These are phyloP conservation scores for Achaetomium macrosporum DNA, from an alignment of 2,329 filamentous ascomycete genomes.

Conservation along the genomic window DNA sequence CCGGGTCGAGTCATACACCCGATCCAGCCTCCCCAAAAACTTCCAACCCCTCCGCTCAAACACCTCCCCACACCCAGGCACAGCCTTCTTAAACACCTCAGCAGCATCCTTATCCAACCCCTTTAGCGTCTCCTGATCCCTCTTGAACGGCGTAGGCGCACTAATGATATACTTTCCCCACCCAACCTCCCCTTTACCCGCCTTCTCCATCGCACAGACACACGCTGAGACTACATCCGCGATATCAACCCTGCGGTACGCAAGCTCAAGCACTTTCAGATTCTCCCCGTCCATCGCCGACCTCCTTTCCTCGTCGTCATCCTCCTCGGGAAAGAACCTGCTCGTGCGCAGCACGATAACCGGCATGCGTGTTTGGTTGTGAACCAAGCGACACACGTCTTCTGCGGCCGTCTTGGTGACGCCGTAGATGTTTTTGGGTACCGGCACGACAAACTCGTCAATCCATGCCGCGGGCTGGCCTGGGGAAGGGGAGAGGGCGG, in stretches of 20 bases:
- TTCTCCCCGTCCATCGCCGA: slow-evolving; percentile 36
- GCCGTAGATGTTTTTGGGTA: slow-evolving; percentile 45
- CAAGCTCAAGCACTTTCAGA: slow-evolving; percentile 43
- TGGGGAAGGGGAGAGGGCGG: slow-evolving; percentile 32
- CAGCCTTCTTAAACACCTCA: slow-evolving; percentile 26
- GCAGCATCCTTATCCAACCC: slow-evolving; percentile 31
- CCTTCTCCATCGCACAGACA: slow-evolving; percentile 33
- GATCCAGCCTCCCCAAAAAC: slow-evolving; percentile 35
- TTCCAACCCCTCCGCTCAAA: slow-evolving; percentile 31
- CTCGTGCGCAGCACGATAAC: slow-evolving; percentile 41
- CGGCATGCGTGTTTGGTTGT: slow-evolving; percentile 35
- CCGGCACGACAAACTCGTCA: slow-evolving; percentile 35
- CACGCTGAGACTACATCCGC: slow-evolving; percentile 39
- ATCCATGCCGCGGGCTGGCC: slow-evolving; percentile 40
- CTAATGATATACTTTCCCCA: slow-evolving; percentile 41
- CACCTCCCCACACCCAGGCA: slow-evolving; percentile 26
- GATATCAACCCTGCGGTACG: slow-evolving; percentile 40
- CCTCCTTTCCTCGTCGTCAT: slow-evolving; percentile 39
- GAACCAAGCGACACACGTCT: slow-evolving; percentile 40
- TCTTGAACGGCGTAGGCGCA: slow-evolving; percentile 37
- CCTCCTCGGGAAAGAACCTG: slow-evolving; percentile 44
- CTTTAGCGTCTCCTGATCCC: slow-evolving; percentile 28
- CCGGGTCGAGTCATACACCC: slow-evolving; percentile 41
- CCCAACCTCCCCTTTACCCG: slow-evolving; percentile 23
- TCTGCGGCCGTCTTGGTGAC: slow-evolving; percentile 45